Evolutionary conservation across 108 stramenopile genomes (phyloP).

Genomic region (Conticribra guillardii): DNA sequence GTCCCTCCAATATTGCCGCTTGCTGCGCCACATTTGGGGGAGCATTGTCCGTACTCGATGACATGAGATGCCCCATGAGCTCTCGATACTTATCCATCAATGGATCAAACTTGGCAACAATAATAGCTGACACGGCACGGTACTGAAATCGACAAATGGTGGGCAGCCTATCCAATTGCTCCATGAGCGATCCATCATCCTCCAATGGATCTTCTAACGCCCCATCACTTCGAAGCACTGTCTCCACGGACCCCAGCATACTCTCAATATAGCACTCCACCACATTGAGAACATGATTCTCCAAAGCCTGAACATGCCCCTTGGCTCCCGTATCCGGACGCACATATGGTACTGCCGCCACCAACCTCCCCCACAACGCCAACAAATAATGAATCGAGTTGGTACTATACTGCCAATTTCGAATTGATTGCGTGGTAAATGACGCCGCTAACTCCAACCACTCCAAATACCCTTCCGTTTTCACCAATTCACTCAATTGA

Average conservation of each 20-base stretch:
- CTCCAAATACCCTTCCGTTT: slow-evolving; percentile 92
- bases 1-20: slow-evolving; percentile 88
- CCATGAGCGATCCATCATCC: slow-evolving; percentile 93
- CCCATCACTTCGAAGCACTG: slow-evolving; percentile 84
- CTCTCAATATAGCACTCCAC: slow-evolving; percentile 92
- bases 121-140: slow-evolving; percentile 74
- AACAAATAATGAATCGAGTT: slow-evolving; percentile 97
- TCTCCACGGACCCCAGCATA: slow-evolving; percentile 94
- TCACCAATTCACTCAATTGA: slow-evolving; percentile 95
- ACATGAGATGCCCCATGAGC: slow-evolving; percentile 59
- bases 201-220: slow-evolving; percentile 93
- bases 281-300: slow-evolving; percentile 90
- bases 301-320: slow-evolving; percentile 86
- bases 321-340: slow-evolving; percentile 88
- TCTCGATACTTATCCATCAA: slow-evolving; percentile 85
- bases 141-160: slow-evolving; percentile 95
- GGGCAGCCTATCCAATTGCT: slow-evolving; percentile 95
- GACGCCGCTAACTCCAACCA: slow-evolving; percentile 92
- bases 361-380: slow-evolving; percentile 94
- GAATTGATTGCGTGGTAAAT: slow-evolving; percentile 93
- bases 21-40: slow-evolving; percentile 72
- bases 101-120: slow-evolving; percentile 91
- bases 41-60: slow-evolving; percentile 71
- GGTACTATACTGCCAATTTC: slow-evolving; percentile 95
- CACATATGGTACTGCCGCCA: slow-evolving; percentile 98